Evolutionary conservation across 2,329 filamentous ascomycete genomes (phyloP).

Genomic region (Emericellopsis cladophorae): DNA sequence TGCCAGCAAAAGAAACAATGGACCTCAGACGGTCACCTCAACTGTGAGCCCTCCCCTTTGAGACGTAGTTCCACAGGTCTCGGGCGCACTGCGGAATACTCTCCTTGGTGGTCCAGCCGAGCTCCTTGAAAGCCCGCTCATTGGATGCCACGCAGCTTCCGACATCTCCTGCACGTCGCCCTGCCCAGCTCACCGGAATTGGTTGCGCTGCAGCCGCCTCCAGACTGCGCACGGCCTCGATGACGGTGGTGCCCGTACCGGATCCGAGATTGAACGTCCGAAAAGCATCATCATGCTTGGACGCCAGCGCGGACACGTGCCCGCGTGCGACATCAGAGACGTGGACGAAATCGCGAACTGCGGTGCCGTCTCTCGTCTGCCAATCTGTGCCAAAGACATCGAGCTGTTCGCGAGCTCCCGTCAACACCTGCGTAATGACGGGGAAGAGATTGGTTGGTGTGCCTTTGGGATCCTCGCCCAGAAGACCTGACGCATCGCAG

Average conservation of each 20-base stretch:
- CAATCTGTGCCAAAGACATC: constrained; percentile 53
- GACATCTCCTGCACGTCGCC: constrained; percentile 27
- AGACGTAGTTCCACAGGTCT: constrained; percentile 20
- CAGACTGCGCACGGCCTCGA: constrained; percentile 26
- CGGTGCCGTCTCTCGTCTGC: constrained; percentile 52
- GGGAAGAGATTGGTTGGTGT: constrained; percentile 53
- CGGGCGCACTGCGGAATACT: constrained; percentile 17
- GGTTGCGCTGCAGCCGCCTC: constrained; percentile 18
- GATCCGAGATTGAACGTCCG: constrained; percentile 32
- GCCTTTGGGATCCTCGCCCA: constrained; percentile 51
- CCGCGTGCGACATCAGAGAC: constrained; percentile 52
- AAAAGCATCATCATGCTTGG: constrained; percentile 16
- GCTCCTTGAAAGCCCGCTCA: constrained; percentile 22
- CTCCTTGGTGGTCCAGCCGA: constrained; percentile 23
- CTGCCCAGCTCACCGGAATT: constrained; percentile 23
- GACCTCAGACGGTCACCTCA: not conserved
- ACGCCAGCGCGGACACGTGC: constrained; percentile 45
- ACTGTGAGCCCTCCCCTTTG: constrained; percentile 1
- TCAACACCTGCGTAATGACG: constrained; percentile 48
- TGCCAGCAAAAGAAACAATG: no score
- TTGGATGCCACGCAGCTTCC: constrained; percentile 28
- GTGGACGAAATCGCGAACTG: constrained; percentile 56
- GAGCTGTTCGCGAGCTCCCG: constrained; percentile 37
- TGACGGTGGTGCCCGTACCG: constrained; percentile 30
- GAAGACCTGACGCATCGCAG: constrained; percentile 48